Evolutionary conservation across 306 rosid species (phyloP).

Genomic region (Urtica urens): DNA sequence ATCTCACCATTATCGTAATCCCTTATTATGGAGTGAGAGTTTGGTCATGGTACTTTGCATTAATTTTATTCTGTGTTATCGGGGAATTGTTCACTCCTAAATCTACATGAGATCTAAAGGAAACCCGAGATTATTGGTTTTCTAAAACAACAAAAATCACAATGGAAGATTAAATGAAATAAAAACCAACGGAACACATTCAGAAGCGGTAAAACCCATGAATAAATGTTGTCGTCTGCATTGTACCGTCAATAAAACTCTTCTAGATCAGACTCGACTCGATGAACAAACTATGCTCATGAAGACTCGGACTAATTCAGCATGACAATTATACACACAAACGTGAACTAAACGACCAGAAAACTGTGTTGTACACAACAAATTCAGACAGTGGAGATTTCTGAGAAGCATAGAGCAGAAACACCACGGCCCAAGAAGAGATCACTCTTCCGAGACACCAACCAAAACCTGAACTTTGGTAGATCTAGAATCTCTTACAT

Average conservation of each 20-base stretch:
- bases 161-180: not conserved
- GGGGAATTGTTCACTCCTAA: too few relatives aligned
- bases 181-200: not conserved
- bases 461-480: slow-evolving; percentile 1
- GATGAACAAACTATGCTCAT: slow-evolving; percentile 16
- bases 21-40: too few relatives aligned
- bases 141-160: too few relatives aligned
- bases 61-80: too few relatives aligned
- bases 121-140: too few relatives aligned
- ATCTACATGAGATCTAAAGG: too few relatives aligned
- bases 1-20: too few relatives aligned
- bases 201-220: not conserved
- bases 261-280: not conserved
- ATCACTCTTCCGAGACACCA: slow-evolving; percentile 15
- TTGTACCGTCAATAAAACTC: slow-evolving; percentile 3
- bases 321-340: slow-evolving; percentile 1
- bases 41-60: too few relatives aligned
- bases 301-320: slow-evolving; percentile 15
- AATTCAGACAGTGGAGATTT: slow-evolving; percentile 21
- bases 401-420: slow-evolving; percentile 10
- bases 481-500: slow-evolving; percentile 46
- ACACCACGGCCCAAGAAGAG: slow-evolving; percentile 11
- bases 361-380: slow-evolving; percentile 25
- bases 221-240: slow-evolving; percentile 2
- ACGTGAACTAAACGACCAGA: slow-evolving; percentile 18